A percentile compares a stretch with the other conserved stretches of the same genome.
These are phyloP conservation scores for Stachybotrys chlorohalonatus DNA, from an alignment of 2,329 filamentous ascomycete genomes.

Conservation along the genomic window DNA sequence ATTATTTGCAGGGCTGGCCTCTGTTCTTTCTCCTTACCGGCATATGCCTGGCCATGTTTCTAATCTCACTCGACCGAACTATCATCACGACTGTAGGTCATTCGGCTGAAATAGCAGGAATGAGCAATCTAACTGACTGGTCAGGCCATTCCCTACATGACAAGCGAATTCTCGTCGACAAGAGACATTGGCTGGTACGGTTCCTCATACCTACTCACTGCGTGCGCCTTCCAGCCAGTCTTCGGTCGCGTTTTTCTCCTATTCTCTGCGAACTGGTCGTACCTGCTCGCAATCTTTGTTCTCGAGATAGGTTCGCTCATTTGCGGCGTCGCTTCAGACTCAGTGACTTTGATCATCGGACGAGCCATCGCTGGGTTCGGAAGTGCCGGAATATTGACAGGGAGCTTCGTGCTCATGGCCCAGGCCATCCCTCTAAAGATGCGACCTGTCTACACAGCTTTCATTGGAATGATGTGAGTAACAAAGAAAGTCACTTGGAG, in stretches of 20 bases:
- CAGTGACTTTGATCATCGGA: conserved; percentile 33
- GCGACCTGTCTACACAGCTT: not conserved
- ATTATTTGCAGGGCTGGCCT: not conserved
- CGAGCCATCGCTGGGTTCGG: conserved; percentile 30
- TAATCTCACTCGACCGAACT: not conserved
- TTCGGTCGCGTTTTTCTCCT: conserved; percentile 10
- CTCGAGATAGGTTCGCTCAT: conserved; percentile 17
- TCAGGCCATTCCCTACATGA: conserved; percentile 24
- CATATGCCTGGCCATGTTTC: not conserved
- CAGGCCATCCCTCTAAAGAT: conserved; percentile 1
- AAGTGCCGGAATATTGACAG: conserved; percentile 21
- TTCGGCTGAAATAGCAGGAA: not conserved
- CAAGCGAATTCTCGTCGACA: conserved; percentile 22
- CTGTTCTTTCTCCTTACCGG: not conserved
- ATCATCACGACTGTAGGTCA: conserved; percentile 1
- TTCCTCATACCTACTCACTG: conserved; percentile 11
- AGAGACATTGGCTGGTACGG: conserved; percentile 27
- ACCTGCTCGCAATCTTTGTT: conserved; percentile 9
- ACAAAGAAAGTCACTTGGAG: not conserved
- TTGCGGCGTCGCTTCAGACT: conserved; percentile 28
- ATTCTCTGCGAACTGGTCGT: conserved; percentile 33
- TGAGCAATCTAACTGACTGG: conserved; percentile 7
- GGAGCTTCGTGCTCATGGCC: not conserved
- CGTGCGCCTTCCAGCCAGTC: conserved; percentile 10
- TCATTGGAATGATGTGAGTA: not conserved